phyloP scores from a whole-genome alignment of 257 asterid species.

The Plantago ovata region DNA sequence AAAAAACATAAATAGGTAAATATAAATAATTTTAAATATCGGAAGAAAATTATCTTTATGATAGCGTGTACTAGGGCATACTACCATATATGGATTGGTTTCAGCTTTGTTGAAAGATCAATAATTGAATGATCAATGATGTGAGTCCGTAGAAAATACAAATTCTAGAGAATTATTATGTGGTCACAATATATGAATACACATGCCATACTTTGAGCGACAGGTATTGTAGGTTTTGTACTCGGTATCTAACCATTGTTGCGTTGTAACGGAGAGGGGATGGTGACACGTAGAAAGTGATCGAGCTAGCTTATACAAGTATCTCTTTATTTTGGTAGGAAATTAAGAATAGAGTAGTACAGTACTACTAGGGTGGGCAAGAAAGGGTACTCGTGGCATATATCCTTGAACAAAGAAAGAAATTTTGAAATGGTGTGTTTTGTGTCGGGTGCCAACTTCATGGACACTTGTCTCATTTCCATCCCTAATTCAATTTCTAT shows the following conservation, averaged over 20 bases:
- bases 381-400: slow-evolving; percentile 8
- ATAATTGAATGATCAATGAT: no score
- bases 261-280: neutral
- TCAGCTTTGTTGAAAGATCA: no score
- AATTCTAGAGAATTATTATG: no score
- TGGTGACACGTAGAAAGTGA: slow-evolving; percentile 21
- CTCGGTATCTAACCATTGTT: neutral
- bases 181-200: no score
- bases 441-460: neutral
- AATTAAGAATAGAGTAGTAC: no score
- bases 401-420: neutral
- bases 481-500: neutral
- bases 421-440: neutral
- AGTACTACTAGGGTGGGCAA: neutral
- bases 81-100: no score
- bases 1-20: no score
- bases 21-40: no score
- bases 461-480: slow-evolving; percentile 20
- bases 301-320: no score
- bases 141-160: no score
- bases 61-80: no score
- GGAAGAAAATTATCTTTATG: no score
- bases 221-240: neutral
- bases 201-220: neutral
- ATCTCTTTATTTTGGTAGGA: neutral